Percentiles rank a stretch among this genome's conserved stretches.
These are phyloP conservation scores for Cladosporium sp. DNA, from an alignment of 2,329 filamentous ascomycete species.

Conservation along the genomic window DNA sequence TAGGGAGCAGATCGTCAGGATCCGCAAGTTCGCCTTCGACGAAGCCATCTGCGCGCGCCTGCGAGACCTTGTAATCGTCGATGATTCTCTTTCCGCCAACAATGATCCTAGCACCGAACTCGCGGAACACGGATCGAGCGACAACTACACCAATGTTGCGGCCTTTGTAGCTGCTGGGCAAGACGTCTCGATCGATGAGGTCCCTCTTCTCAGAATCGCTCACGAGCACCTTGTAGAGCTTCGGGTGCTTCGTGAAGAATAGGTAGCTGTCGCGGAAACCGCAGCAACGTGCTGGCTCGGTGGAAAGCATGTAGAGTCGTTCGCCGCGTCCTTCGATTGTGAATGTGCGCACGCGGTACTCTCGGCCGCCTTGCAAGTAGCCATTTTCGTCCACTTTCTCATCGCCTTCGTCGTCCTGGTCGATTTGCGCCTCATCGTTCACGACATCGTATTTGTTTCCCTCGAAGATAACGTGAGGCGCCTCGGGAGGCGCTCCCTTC, in stretches of 20 bases:
- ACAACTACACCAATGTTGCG: constrained; percentile 96
- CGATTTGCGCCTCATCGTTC: constrained; percentile 85
- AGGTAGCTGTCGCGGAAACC: constrained; percentile 97
- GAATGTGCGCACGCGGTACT: constrained; percentile 95
- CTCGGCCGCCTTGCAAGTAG: constrained; percentile 73
- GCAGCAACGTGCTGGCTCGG: constrained; percentile 91
- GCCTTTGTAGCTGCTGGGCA: constrained; percentile 97
- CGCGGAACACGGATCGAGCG: constrained; percentile 90
- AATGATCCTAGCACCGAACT: constrained; percentile 91
- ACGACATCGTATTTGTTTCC: constrained; percentile 87
- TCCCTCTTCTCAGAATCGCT: constrained; percentile 96
- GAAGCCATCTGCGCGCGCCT: constrained; percentile 69
- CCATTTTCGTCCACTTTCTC: constrained; percentile 89
- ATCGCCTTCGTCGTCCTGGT: constrained; percentile 83
- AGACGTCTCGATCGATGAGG: constrained; percentile 90
- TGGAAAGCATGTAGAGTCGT: constrained; percentile 95
- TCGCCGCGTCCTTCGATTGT: constrained; percentile 79
- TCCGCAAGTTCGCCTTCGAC: constrained; percentile 89
- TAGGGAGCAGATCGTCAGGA: constrained; percentile 74
- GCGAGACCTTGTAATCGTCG: constrained; percentile 84
- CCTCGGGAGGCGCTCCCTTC: constrained; percentile 68
- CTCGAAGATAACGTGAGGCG: constrained; percentile 80
- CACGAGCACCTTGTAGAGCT: constrained; percentile 96
- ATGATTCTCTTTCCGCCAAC: constrained; percentile 81
- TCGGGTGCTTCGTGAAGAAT: constrained; percentile 97